phyloP scores from a whole-genome alignment of 1,284 basidiomycete species.

The Ganoderma sinense region DNA sequence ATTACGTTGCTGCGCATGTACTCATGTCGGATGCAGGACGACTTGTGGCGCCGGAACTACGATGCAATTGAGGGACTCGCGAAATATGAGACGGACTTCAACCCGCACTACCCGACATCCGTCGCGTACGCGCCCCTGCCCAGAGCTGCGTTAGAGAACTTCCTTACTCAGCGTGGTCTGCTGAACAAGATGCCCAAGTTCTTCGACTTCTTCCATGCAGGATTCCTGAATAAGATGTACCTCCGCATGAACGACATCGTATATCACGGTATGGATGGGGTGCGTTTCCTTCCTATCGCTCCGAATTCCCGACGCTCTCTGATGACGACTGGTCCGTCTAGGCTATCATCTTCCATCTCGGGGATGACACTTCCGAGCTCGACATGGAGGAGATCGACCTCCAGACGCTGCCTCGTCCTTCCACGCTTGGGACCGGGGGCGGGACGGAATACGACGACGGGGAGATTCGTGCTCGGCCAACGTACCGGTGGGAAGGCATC shows the following conservation, averaged over 20 bases:
- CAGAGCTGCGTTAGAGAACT: slow-evolving; percentile 70
- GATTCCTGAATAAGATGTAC: slow-evolving; percentile 81
- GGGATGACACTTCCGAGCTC: slow-evolving; percentile 56
- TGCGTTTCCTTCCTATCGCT: slow-evolving; percentile 37
- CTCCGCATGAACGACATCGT: slow-evolving; percentile 78
- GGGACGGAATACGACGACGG: slow-evolving; percentile 77
- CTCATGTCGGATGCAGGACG: slow-evolving; percentile 56
- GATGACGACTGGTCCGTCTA: slow-evolving; percentile 36
- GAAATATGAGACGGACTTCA: slow-evolving; percentile 66
- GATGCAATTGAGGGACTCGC: slow-evolving; percentile 58
- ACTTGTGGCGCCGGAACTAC: slow-evolving; percentile 74
- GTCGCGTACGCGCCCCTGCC: slow-evolving; percentile 81
- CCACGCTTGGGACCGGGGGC: slow-evolving; percentile 69
- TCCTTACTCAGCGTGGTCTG: slow-evolving; percentile 70
- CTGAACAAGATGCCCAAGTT: slow-evolving; percentile 54
- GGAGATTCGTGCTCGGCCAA: slow-evolving; percentile 64
- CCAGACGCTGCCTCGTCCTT: slow-evolving; percentile 56
- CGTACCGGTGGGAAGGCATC: slow-evolving; percentile 79
- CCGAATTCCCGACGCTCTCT: no score
- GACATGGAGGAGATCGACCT: slow-evolving; percentile 69
- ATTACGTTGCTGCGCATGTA: not conserved
- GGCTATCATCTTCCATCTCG: slow-evolving; percentile 70
- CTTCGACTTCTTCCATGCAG: slow-evolving; percentile 68
- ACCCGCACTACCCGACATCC: slow-evolving; percentile 76
- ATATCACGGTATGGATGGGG: slow-evolving; percentile 61